Percentiles rank a stretch among this genome's conserved stretches.
These are phyloP conservation scores for Stevia rebaudiana DNA, from an alignment of 140 eudicot genomes.

Conservation along the genomic window DNA sequence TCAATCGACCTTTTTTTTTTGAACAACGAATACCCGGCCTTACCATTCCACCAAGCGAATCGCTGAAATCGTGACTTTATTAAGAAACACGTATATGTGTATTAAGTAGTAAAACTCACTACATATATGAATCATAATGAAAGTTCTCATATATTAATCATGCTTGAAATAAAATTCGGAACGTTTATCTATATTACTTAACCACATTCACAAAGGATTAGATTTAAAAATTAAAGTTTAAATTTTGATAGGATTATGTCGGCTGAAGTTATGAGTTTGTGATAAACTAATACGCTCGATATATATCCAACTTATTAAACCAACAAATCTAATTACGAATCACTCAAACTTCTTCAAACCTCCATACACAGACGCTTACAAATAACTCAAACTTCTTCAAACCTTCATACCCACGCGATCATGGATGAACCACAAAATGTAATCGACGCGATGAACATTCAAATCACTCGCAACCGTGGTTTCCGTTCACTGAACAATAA, in stretches of 20 bases:
- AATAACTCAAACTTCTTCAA: neutral
- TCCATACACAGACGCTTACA: too few species aligned
- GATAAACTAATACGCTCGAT: neutral
- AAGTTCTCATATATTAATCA: too few species aligned
- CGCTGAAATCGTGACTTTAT: too few species aligned
- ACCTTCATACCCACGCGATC: neutral
- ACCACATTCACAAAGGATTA: neutral
- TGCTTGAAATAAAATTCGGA: neutral
- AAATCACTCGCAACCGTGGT: neutral
- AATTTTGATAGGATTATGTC: neutral
- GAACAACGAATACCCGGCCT: too few species aligned
- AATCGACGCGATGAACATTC: neutral
- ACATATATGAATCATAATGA: neutral
- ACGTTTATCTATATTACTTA: neutral
- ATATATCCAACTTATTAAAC: too few species aligned
- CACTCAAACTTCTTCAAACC: neutral
- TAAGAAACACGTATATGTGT: too few species aligned
- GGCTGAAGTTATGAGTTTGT: neutral
- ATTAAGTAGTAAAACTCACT: too few species aligned
- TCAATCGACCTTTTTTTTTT: too few species aligned
- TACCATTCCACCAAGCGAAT: too few species aligned
- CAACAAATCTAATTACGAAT: too few species aligned
- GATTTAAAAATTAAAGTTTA: too few species aligned
- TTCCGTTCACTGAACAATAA: neutral
- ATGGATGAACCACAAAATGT: neutral